These are phyloP conservation scores for Gypsophila paniculata DNA, from an alignment of 179 eudicot species.

Conservation along the genomic window DNA sequence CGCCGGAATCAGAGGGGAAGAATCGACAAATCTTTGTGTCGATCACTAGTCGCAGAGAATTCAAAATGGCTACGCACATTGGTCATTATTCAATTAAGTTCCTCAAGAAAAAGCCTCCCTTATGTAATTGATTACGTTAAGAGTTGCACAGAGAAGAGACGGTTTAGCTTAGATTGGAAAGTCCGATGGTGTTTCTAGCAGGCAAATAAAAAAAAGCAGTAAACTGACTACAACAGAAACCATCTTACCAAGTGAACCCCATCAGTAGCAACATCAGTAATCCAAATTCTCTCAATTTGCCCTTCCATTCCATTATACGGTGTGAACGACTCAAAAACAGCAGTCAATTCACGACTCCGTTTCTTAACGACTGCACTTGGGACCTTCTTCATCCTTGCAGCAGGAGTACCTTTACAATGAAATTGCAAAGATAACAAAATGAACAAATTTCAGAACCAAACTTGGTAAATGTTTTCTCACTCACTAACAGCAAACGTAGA, in stretches of 20 bases:
- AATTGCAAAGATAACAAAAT: not conserved
- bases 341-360: constrained; percentile 92
- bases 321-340: constrained; percentile 79
- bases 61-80: not conserved
- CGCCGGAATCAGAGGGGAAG: not conserved
- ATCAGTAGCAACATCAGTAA: constrained; percentile 86
- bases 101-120: too few species aligned
- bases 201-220: not conserved
- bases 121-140: too few species aligned
- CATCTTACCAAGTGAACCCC: constrained; percentile 76
- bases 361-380: constrained; percentile 85
- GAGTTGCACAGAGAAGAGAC: not conserved
- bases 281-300: constrained; percentile 78
- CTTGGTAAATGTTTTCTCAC: not conserved
- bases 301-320: constrained; percentile 93
- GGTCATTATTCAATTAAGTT: too few species aligned
- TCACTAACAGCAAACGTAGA: too few species aligned
- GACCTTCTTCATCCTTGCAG: constrained; percentile 98
- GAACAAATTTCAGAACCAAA: not conserved
- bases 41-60: not conserved
- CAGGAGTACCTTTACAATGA: constrained; percentile 71
- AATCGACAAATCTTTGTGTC: not conserved
- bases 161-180: not conserved
- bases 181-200: not conserved
- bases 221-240: not conserved